Evolutionary conservation across 805 yeast species (phyloP), one percentile per base, ranked within the genome.

Genomic region (Zygotorulaspora sp.): DNA sequence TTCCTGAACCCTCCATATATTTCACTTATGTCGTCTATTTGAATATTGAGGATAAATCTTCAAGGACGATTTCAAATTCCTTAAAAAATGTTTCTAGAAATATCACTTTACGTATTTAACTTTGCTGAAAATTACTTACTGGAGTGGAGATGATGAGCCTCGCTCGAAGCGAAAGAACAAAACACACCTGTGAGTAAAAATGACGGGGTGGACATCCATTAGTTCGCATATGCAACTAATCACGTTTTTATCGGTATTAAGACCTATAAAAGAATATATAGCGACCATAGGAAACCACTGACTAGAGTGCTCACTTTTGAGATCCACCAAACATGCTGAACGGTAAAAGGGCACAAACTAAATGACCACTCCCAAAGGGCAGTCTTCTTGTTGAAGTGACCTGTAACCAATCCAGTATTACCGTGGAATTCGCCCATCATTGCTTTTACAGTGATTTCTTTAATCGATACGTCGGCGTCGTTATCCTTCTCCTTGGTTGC

Each of bases 391-490:
- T 77, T 68, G 57, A 75, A 82, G 36, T 70, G 76, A 2, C 95
- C 97, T 1, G 88, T 80, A 47, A 92, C 63, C 9, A 92, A 63
- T 0, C 97, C 98, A 2, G 88, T 75, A 51, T 83, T 84, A 2
- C 98, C 98, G 41, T 80, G 83, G 52, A 70, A 92, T 55, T 92
- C 96, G 12, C 98, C 98, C 97, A 92, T 92, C 78, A 90, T 83
- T 12, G 96, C 78, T 40, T 89, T 69, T 15, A 92, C 96, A 0
- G 95, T 90, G 40, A 84, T 67, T 61, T 90, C 97, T 40, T 78
- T 70, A 10, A 87, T 63, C 13, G 53, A 60, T 22, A 53, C 48
- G 1, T 47, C 49, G 27, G 58, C 56, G 5, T 55, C 43, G n/a
- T 44, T 44, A 2, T 52, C 49, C 3, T 57, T 52, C n/a, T n/a